These are phyloP conservation scores for Marasmius tenuissimus DNA, from an alignment of 1,284 basidiomycete genomes.

Conservation along the genomic window DNA sequence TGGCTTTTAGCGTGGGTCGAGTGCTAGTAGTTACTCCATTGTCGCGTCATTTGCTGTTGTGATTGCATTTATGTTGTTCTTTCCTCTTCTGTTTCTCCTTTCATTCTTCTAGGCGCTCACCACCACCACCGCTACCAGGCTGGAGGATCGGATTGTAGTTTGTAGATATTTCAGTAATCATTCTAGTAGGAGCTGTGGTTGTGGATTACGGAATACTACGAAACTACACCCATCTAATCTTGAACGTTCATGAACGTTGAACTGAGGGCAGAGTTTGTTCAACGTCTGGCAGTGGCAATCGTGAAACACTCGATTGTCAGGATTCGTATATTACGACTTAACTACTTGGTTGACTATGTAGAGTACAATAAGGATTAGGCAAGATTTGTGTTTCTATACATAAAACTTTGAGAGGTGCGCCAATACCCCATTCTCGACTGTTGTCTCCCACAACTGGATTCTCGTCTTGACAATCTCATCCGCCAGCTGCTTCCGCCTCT, in stretches of 20 bases:
- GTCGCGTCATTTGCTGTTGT: constrained; percentile 1
- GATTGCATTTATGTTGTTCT: not conserved
- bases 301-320: too few species aligned
- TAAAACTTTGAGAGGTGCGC: constrained; percentile 47
- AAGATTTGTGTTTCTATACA: not conserved
- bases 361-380: too few species aligned
- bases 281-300: too few species aligned
- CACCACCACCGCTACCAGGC: not conserved
- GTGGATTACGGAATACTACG: not conserved
- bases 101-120: not conserved
- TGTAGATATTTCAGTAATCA: not conserved
- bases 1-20: not conserved
- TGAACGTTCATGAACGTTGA: too few species aligned
- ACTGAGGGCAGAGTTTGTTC: too few species aligned
- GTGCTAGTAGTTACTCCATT: not conserved
- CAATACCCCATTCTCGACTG: constrained; percentile 70
- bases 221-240: not conserved
- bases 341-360: too few species aligned
- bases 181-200: not conserved
- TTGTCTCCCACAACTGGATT: constrained; percentile 70
- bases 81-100: not conserved
- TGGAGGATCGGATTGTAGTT: constrained; percentile 1
- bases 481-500: constrained; percentile 49
- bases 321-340: too few species aligned
- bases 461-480: constrained; percentile 61